Evolutionary conservation across 2,329 filamentous ascomycete species (phyloP).

Genomic region (Rhinocladiella mackenziei): DNA sequence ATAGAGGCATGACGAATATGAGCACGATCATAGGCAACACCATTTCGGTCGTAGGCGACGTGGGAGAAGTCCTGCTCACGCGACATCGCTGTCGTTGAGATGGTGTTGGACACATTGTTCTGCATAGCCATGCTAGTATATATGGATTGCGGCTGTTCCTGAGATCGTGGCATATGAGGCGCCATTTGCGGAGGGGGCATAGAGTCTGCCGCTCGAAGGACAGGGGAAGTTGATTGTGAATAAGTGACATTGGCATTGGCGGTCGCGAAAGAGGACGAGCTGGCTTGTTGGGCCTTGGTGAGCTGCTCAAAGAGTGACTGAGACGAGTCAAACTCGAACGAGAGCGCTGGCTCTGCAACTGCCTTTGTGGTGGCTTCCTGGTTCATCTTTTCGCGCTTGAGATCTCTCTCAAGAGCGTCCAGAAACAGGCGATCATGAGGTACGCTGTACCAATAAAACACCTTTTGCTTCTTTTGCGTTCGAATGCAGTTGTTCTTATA

Average conservation of each 20-base stretch:
- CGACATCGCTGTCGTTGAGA: conserved; percentile 71
- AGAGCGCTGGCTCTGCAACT: conserved; percentile 92
- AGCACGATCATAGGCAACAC: conserved; percentile 73
- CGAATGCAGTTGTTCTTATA: conserved; percentile 99
- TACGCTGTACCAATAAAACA: conserved; percentile 99
- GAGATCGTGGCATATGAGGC: conserved; percentile 54
- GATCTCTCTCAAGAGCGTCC: conserved; percentile 90
- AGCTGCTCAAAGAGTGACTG: conserved; percentile 99
- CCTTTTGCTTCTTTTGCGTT: conserved; percentile 99
- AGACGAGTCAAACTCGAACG: conserved; percentile 98
- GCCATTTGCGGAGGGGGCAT: conserved; percentile 92
- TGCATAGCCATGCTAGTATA: conserved; percentile 68
- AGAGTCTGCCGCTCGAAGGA: conserved; percentile 83
- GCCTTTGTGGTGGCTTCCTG: conserved; percentile 97
- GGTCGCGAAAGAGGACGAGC: conserved; percentile 91
- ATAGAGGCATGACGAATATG: conserved; percentile 97
- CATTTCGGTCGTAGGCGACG: conserved; percentile 87
- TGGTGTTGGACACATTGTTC: conserved; percentile 61
- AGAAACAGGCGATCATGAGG: conserved; percentile 96
- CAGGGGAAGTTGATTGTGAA: conserved; percentile 79
- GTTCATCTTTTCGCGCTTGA: conserved; percentile 99
- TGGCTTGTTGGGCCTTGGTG: conserved; percentile 98
- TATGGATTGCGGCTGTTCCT: conserved; percentile 65
- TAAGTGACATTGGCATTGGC: conserved; percentile 64
- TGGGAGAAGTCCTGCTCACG: conserved; percentile 79